Conservation (phyloP, 768 basidiomycete genomes). For the Auricularia auricula-judae region DNA sequence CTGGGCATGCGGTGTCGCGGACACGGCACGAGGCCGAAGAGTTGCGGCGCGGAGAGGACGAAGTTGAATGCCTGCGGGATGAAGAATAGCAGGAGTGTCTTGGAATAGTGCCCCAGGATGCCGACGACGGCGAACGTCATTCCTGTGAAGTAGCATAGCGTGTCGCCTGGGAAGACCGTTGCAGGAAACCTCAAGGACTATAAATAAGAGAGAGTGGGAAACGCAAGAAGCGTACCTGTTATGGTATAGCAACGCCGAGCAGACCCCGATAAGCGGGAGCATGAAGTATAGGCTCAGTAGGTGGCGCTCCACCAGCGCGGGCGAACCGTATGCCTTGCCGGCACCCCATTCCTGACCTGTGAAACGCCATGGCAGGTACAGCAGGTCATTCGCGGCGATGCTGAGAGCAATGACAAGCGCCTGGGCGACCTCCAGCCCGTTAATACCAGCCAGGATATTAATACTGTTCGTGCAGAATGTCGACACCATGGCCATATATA, state of each 20-base stretch:
- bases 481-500: slow-evolving; percentile 92
- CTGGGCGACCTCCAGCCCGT: slow-evolving; percentile 92
- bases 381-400: slow-evolving; percentile 80
- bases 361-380: slow-evolving; percentile 89
- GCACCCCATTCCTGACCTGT: slow-evolving; percentile 67
- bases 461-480: slow-evolving; percentile 97
- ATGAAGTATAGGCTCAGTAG: slow-evolving; percentile 96
- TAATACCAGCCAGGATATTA: slow-evolving; percentile 97
- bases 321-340: slow-evolving; percentile 78
- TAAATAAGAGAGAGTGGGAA: background rate
- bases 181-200: slow-evolving; percentile 74
- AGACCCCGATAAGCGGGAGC: slow-evolving; percentile 87
- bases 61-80: slow-evolving; percentile 99
- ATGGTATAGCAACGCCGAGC: slow-evolving; percentile 82
- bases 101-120: slow-evolving; percentile 95
- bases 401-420: slow-evolving; percentile 86
- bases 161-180: slow-evolving; percentile 89
- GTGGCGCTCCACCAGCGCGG: slow-evolving; percentile 83
- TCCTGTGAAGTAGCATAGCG: slow-evolving; percentile 92
- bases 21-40: slow-evolving; percentile 89
- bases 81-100: slow-evolving; percentile 93
- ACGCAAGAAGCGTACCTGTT: slow-evolving; percentile 56
- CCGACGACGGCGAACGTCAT: slow-evolving; percentile 99
- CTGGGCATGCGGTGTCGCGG: slow-evolving; percentile 89
- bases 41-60: slow-evolving; percentile 82